These are phyloP conservation scores for Mycena metata DNA, from an alignment of 768 basidiomycete species.

Conservation along the genomic window DNA sequence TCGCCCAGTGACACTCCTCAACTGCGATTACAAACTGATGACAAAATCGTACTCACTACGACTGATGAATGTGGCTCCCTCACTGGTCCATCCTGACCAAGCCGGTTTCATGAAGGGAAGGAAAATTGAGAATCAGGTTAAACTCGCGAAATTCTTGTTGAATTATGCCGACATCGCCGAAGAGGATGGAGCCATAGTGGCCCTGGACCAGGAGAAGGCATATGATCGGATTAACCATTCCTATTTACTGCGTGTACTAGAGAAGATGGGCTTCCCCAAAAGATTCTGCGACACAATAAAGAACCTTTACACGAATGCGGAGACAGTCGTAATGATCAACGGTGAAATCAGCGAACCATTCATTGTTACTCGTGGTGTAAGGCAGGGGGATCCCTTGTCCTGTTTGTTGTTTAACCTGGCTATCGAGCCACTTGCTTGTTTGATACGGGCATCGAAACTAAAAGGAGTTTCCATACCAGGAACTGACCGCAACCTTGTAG, in stretches of 20 bases:
- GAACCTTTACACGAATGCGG: slow-evolving; percentile 34
- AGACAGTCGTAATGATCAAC: slow-evolving; percentile 32
- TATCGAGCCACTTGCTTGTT: slow-evolving; percentile 36
- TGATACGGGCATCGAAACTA: slow-evolving; percentile 47
- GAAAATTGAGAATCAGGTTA: slow-evolving; percentile 27
- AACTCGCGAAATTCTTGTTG: slow-evolving; percentile 48
- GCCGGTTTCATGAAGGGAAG: too few relatives aligned
- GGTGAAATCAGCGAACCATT: slow-evolving; percentile 34
- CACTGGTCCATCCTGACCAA: too few relatives aligned
- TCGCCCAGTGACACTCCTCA: too few relatives aligned
- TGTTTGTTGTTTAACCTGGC: slow-evolving; percentile 58
- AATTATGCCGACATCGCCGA: slow-evolving; percentile 12
- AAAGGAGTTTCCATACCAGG: slow-evolving; percentile 42
- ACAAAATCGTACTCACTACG: too few relatives aligned
- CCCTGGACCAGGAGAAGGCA: too few relatives aligned
- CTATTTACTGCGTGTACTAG: too few relatives aligned
- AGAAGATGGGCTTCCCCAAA: too few relatives aligned
- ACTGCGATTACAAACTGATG: too few relatives aligned
- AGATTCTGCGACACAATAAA: slow-evolving; percentile 33
- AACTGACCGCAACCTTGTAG: slow-evolving; percentile 39
- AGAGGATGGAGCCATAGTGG: slow-evolving; percentile 15
- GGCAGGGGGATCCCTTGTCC: slow-evolving; percentile 54
- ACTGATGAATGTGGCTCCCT: too few relatives aligned
- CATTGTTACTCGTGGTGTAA: slow-evolving; percentile 29
- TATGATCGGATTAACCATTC: too few relatives aligned